Evolutionary conservation across 495 filamentous ascomycete genomes (phyloP), one percentile per base, ranked within the genome.

Genomic region (Astrothelium subdiscretum): DNA sequence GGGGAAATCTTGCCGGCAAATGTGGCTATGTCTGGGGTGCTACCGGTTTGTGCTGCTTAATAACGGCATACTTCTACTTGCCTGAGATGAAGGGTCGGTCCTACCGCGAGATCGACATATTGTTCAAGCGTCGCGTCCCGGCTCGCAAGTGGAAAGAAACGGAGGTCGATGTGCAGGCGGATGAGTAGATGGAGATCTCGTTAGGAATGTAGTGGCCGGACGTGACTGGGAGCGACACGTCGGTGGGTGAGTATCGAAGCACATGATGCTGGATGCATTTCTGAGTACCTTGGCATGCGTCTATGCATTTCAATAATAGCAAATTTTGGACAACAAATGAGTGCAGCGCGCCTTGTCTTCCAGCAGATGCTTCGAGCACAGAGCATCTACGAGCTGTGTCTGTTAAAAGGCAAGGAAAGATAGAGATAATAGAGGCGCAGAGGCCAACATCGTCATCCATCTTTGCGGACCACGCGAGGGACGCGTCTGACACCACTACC

Each of bases 131-230:
- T 64, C 70, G 70, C 29, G 75, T 86, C 31, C 78, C 74, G 31
- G 81, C 83, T 60, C 76, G 84, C 62, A 76, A 82, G 61, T 80
- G 73, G 76, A 80, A 78, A 75, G 20, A 76, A 62, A 81, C 78
- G 0, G 75, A 74, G 26, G 42, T 82, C 65, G 78, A 83, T 71
- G 69, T 81, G 58, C 64, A 76, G 31, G 80, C 80, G 59, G 76
- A 83, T 70, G 79, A 81, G 75, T 69, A 69, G 64, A 27, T 27
- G 29, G 22, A 32, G 58, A 60, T 48, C 12, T 48, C n/a, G 43
- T 48, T 2, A 48, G 43, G 43, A 48, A 48, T 10, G 43, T 48
- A 48, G 43, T 48, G 43, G 43, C n/a, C 12, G 43, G 43, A 48
- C 43, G 43, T 48, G 43, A 48, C 1, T 48, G n/a, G n/a, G 43